Evolutionary conservation across 345 rosid species (phyloP).

Genomic region (Mallotus nudiflorus): DNA sequence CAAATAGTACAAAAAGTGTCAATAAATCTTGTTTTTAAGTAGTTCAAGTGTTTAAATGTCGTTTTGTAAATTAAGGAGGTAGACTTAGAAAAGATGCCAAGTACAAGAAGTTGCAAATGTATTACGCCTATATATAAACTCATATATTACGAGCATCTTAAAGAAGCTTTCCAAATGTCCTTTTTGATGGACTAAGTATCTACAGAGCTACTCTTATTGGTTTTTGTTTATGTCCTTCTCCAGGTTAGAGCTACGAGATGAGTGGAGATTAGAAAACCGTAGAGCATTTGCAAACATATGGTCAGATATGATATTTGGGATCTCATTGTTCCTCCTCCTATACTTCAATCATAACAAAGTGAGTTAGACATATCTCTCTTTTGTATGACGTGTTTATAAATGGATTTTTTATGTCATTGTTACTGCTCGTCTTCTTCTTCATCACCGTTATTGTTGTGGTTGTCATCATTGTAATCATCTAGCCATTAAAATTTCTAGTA

Average conservation of each 20-base stretch:
- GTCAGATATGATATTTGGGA: conserved; percentile 91
- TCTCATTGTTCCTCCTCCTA: conserved; percentile 72
- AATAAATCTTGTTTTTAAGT: no score
- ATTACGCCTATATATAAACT: no score
- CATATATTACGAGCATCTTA: no score
- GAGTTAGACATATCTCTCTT: conserved; percentile 29
- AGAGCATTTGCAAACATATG: conserved; percentile 92
- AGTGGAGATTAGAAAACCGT: conserved; percentile 85
- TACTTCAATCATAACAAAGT: conserved; percentile 85
- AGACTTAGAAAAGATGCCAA: no score
- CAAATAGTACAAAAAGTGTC: no score
- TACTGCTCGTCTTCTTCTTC: not conserved
- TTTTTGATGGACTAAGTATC: not conserved
- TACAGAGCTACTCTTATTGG: conserved; percentile 6
- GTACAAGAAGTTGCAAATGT: no score
- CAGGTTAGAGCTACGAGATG: conserved; percentile 89
- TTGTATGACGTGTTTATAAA: not conserved
- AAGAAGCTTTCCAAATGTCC: not conserved
- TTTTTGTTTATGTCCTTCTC: conserved; percentile 26
- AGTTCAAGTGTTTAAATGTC: no score
- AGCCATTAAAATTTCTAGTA: not conserved
- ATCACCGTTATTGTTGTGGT: not conserved
- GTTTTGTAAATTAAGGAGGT: no score
- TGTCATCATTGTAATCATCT: not conserved
- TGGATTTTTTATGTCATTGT: not conserved